These are phyloP conservation scores for Brassica napus DNA, from an alignment of 345 rosid genomes.

Conservation along the genomic window DNA sequence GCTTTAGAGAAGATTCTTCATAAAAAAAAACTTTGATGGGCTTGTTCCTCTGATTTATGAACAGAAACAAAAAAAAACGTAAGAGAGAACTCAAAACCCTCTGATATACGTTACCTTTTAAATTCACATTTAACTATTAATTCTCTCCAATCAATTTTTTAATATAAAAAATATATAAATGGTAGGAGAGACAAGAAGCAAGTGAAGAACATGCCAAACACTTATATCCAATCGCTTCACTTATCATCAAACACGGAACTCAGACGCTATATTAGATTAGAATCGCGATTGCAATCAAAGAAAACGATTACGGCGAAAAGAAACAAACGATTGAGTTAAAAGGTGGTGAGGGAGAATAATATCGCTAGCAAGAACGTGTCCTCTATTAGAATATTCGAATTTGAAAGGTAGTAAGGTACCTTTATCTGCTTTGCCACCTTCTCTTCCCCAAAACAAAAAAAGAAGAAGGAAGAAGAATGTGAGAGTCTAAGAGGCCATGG, in stretches of 20 bases:
- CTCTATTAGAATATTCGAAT: slow-evolving; percentile 2
- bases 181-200: not conserved
- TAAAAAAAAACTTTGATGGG: not conserved
- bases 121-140: slow-evolving; percentile 22
- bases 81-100: slow-evolving; percentile 31
- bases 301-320: not conserved
- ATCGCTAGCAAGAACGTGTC: slow-evolving; percentile 31
- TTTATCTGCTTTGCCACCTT: slow-evolving; percentile 16
- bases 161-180: not conserved
- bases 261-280: slow-evolving; percentile 15
- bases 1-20: not conserved
- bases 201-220: slow-evolving; percentile 15
- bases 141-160: not conserved
- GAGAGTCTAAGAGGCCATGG: too few species aligned
- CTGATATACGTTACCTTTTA: slow-evolving; percentile 36
- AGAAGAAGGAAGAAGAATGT: not conserved
- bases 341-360: not conserved
- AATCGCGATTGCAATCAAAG: not conserved
- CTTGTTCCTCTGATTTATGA: slow-evolving; percentile 20
- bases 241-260: slow-evolving; percentile 13
- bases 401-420: slow-evolving; percentile 29
- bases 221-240: slow-evolving; percentile 8
- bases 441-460: not conserved
- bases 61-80: slow-evolving; percentile 13
- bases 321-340: not conserved